Evolutionary conservation across 345 rosid genomes (phyloP).

Genomic region (Arabis hirsuta): DNA sequence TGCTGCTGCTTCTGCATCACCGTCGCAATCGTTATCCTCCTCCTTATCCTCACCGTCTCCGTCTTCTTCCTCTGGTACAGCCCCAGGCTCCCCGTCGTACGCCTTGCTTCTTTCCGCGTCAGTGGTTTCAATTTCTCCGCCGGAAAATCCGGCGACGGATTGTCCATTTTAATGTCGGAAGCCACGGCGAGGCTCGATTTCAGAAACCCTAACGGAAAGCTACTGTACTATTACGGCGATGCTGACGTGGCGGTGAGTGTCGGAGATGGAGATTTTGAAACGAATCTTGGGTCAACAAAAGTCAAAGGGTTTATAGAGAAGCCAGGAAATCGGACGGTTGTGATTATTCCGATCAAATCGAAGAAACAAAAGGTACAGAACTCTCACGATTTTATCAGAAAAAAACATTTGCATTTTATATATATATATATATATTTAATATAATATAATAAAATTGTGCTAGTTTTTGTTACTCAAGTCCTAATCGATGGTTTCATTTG

Average conservation of each 20-base stretch:
- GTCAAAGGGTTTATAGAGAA: slow-evolving; percentile 55
- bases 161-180: slow-evolving; percentile 46
- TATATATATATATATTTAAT: too few species aligned
- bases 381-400: too few species aligned
- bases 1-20: slow-evolving; percentile 56
- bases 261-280: slow-evolving; percentile 46
- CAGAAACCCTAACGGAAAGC: slow-evolving; percentile 65
- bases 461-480: too few species aligned
- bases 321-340: slow-evolving; percentile 53
- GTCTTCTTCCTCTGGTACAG: slow-evolving; percentile 69
- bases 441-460: too few species aligned
- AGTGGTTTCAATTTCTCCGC: slow-evolving; percentile 47
- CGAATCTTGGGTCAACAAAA: slow-evolving; percentile 49
- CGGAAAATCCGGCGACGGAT: slow-evolving; percentile 53
- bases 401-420: too few species aligned
- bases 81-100: slow-evolving; percentile 70
- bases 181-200: slow-evolving; percentile 57
- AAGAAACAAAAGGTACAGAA: slow-evolving; percentile 37
- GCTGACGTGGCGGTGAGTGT: slow-evolving; percentile 49
- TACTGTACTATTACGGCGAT: slow-evolving; percentile 51
- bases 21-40: slow-evolving; percentile 42
- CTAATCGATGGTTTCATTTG: too few species aligned
- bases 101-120: slow-evolving; percentile 62
- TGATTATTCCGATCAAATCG: slow-evolving; percentile 53
- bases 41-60: slow-evolving; percentile 43